Conservation (phyloP, 768 basidiomycete species). For the Royoungia palumana region DNA sequence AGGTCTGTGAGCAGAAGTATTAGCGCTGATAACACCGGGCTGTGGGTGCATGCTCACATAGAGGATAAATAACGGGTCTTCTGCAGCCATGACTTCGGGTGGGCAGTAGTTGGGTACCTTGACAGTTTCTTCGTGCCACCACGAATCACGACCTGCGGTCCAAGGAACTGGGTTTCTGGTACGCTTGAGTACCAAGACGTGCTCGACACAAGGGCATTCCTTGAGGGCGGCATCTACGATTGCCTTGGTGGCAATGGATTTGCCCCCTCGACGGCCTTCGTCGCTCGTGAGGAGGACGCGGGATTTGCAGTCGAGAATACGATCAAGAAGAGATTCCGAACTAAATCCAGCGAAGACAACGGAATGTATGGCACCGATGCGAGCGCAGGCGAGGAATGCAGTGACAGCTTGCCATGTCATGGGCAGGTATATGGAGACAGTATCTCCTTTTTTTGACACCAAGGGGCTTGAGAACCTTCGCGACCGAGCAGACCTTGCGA, state of each 20-base stretch:
- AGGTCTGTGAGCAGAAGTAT: constrained; percentile 1
- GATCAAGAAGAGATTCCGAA: constrained; percentile 90
- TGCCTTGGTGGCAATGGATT: constrained; percentile 88
- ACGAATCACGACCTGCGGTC: constrained; percentile 81
- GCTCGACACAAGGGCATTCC: constrained; percentile 80
- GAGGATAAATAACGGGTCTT: constrained; percentile 97
- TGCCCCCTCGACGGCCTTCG: constrained; percentile 92
- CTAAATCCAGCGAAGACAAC: constrained; percentile 98
- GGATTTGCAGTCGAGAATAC: constrained; percentile 83
- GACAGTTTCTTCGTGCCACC: constrained; percentile 93
- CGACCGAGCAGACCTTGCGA: constrained; percentile 82
- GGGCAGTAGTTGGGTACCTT: constrained; percentile 89
- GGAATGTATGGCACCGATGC: constrained; percentile 94
- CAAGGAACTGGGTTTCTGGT: constrained; percentile 83
- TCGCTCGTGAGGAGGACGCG: constrained; percentile 94
- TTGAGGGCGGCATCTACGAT: constrained; percentile 94
- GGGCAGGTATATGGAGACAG: constrained; percentile 88
- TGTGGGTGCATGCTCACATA: constrained; percentile 69
- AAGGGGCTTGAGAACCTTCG: constrained; percentile 86
- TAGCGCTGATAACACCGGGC: constrained; percentile 2
- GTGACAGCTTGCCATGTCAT: constrained; percentile 98
- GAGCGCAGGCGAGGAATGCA: constrained; percentile 96
- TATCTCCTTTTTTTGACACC: constrained; percentile 96
- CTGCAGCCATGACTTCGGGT: constrained; percentile 81
- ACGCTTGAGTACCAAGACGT: constrained; percentile 84